phyloP scores from a whole-genome alignment of 345 rosid genomes.

The Eutrema yunnanense region DNA sequence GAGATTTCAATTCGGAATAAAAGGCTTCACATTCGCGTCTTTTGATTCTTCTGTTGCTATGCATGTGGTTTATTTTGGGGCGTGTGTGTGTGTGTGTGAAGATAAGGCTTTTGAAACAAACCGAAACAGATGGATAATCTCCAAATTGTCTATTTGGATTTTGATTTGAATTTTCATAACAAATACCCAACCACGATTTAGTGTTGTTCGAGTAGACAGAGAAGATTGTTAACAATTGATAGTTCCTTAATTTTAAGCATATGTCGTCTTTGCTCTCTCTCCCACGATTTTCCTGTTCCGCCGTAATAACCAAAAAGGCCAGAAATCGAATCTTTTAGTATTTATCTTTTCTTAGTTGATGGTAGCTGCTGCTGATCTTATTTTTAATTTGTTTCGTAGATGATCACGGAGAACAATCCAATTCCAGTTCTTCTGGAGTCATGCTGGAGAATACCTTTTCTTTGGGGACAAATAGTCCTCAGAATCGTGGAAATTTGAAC shows the following conservation, averaged over 20 bases:
- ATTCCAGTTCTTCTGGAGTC: slow-evolving; percentile 24
- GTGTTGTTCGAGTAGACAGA: no score
- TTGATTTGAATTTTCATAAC: background rate
- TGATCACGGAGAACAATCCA: slow-evolving; percentile 30
- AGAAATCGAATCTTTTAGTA: no score
- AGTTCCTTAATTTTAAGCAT: no score
- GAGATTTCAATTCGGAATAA: background rate
- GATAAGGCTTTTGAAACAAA: background rate
- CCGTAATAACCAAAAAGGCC: no score
- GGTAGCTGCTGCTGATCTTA: slow-evolving; percentile 10
- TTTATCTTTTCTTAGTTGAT: background rate
- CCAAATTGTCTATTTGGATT: background rate
- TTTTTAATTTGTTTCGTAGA: slow-evolving; percentile 31
- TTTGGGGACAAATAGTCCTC: slow-evolving; percentile 21
- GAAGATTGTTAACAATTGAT: no score
- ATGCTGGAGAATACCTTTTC: slow-evolving; percentile 23
- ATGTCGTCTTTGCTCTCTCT: no score
- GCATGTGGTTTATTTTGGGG: background rate
- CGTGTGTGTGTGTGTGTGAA: background rate
- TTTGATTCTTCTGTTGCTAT: background rate
- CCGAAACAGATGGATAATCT: background rate
- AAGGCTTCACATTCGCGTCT: background rate
- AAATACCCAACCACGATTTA: no score
- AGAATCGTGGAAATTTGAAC: slow-evolving; percentile 20
- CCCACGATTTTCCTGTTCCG: no score